phyloP scores from a whole-genome alignment of 768 basidiomycete genomes.

The Solioccasus polychromus region DNA sequence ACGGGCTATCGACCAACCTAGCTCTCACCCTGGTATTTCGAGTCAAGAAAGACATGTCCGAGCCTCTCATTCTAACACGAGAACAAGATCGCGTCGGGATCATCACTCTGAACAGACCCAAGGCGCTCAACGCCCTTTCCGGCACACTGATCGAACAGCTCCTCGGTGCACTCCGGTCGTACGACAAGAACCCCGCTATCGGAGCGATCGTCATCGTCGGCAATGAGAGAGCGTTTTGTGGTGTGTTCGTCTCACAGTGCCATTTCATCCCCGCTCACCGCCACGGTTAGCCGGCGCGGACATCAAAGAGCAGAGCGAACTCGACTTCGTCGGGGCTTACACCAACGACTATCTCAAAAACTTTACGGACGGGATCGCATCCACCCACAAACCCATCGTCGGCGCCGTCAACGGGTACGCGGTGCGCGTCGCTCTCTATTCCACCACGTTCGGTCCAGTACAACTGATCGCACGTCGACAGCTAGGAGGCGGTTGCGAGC shows the following conservation, averaged over 20 bases:
- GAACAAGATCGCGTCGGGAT: slow-evolving; percentile 35
- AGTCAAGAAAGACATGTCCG: slow-evolving; percentile 18
- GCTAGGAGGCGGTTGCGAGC: slow-evolving; percentile 96
- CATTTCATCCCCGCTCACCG: no score
- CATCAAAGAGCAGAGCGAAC: slow-evolving; percentile 96
- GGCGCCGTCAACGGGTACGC: slow-evolving; percentile 94
- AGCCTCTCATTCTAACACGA: slow-evolving; percentile 19
- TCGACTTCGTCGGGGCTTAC: slow-evolving; percentile 56
- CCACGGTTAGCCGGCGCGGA: slow-evolving; percentile 90
- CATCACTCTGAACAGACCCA: slow-evolving; percentile 84
- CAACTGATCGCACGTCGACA: slow-evolving; percentile 34
- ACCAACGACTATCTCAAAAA: slow-evolving; percentile 42
- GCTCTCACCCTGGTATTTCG: background rate
- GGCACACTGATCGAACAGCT: slow-evolving; percentile 76
- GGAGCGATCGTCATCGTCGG: slow-evolving; percentile 92
- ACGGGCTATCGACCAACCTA: background rate
- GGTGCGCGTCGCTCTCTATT: no score
- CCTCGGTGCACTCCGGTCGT: slow-evolving; percentile 65
- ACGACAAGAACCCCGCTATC: slow-evolving; percentile 66
- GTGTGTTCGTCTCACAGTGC: background rate
- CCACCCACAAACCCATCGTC: slow-evolving; percentile 83
- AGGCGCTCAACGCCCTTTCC: slow-evolving; percentile 81
- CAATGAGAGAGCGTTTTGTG: slow-evolving; percentile 72
- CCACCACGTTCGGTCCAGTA: no score
- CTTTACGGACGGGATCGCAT: slow-evolving; percentile 42